These are phyloP conservation scores for Aegilops longissima DNA, from an alignment of 176 grass and related monocot genomes.

Conservation along the genomic window DNA sequence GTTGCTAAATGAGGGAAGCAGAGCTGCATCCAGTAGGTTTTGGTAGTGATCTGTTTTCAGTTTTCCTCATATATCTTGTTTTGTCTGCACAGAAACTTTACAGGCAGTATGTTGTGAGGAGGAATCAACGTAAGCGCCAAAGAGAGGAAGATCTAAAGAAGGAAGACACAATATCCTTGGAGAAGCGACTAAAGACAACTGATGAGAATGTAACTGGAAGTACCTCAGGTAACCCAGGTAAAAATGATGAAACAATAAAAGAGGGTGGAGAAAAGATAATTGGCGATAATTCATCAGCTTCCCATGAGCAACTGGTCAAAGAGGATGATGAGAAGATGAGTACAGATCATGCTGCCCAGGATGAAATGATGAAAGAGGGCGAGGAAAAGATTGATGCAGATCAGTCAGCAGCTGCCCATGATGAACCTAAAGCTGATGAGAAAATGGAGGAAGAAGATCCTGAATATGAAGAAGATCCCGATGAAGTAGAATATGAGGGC, in stretches of 20 bases:
- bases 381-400: slow-evolving; percentile 18
- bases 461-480: slow-evolving; percentile 75
- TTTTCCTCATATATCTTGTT: neutral
- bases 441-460: slow-evolving; percentile 62
- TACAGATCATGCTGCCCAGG: slow-evolving; percentile 30
- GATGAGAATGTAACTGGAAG: slow-evolving; percentile 43
- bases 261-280: slow-evolving; percentile 27
- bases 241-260: slow-evolving; percentile 40
- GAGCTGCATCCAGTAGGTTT: neutral
- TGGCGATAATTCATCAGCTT: slow-evolving; percentile 29
- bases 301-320: slow-evolving; percentile 23
- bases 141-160: slow-evolving; percentile 89
- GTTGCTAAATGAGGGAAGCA: neutral
- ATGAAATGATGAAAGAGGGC: slow-evolving; percentile 32
- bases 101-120: slow-evolving; percentile 53
- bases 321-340: slow-evolving; percentile 43
- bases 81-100: slow-evolving; percentile 60
- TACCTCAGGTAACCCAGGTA: slow-evolving; percentile 30
- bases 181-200: slow-evolving; percentile 58
- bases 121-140: slow-evolving; percentile 78
- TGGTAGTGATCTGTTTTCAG: neutral
- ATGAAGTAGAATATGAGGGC: slow-evolving; percentile 78
- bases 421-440: slow-evolving; percentile 38
- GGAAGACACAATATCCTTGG: slow-evolving; percentile 48
- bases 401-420: neutral